Conservation (phyloP, 495 filamentous ascomycete species). For the Pyrenula massariospora region DNA sequence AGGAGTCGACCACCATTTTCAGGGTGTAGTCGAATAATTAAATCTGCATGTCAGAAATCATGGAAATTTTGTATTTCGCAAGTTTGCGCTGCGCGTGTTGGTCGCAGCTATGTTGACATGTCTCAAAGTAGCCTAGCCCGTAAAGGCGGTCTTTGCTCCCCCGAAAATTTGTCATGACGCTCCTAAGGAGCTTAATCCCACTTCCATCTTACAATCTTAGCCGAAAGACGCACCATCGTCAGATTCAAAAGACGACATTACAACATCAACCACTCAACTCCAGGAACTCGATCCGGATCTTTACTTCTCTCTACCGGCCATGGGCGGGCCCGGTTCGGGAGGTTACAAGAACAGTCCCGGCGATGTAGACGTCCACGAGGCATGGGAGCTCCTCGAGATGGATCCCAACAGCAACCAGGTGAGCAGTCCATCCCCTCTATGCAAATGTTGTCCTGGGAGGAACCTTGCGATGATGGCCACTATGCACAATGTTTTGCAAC, state of each 20-base stretch:
- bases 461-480: no score
- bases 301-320: background rate
- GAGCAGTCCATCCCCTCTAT: background rate
- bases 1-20: background rate
- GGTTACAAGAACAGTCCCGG: slow-evolving; percentile 1
- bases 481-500: no score
- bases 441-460: no score
- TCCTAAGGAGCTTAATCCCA: background rate
- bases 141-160: background rate
- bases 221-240: background rate
- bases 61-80: no score
- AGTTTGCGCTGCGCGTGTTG: no score
- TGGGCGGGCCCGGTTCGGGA: background rate
- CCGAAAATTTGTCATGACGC: background rate
- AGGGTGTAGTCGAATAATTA: no score
- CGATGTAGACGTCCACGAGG: background rate
- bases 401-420: background rate
- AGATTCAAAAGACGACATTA: background rate
- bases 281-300: no score
- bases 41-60: no score
- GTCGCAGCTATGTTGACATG: background rate
- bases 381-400: background rate
- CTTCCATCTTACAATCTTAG: background rate
- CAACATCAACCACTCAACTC: background rate
- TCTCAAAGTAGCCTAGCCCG: background rate